Conservation (phyloP, 495 filamentous ascomycete genomes). For the Penicillium crystallinum region DNA sequence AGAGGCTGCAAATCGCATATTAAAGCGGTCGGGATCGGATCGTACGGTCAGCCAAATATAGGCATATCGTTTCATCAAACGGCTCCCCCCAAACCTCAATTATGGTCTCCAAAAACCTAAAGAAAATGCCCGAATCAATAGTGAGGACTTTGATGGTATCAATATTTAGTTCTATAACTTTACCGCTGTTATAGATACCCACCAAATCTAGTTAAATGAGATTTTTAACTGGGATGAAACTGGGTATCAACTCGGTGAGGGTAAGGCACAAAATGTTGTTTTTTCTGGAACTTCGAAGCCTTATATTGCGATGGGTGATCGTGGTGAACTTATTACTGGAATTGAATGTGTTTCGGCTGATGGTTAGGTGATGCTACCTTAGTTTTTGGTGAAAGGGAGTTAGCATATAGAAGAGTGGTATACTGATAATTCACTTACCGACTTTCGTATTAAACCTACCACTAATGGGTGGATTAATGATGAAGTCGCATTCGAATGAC, state of each 20-base stretch:
- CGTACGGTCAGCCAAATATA: no score
- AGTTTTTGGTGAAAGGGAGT: neutral
- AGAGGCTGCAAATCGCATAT: no score
- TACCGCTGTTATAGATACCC: constrained; percentile 1
- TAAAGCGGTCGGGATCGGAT: no score
- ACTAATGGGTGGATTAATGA: neutral
- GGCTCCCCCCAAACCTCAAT: no score
- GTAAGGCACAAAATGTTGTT: neutral
- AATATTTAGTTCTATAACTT: neutral
- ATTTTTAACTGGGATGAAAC: constrained; percentile 1
- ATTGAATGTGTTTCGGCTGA: neutral
- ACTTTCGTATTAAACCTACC: neutral
- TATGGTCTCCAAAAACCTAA: neutral
- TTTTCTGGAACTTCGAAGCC: neutral
- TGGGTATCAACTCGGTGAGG: neutral
- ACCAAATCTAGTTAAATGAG: neutral
- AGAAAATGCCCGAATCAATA: neutral
- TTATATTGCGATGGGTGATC: neutral
- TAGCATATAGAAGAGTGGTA: neutral
- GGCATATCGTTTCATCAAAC: no score
- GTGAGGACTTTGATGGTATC: neutral
- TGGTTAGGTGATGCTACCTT: neutral
- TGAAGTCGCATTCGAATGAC: neutral
- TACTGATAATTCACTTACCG: neutral
- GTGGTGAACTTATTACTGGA: neutral